Evolutionary conservation across 768 basidiomycete genomes (phyloP).

Genomic region (Suillus paluster): DNA sequence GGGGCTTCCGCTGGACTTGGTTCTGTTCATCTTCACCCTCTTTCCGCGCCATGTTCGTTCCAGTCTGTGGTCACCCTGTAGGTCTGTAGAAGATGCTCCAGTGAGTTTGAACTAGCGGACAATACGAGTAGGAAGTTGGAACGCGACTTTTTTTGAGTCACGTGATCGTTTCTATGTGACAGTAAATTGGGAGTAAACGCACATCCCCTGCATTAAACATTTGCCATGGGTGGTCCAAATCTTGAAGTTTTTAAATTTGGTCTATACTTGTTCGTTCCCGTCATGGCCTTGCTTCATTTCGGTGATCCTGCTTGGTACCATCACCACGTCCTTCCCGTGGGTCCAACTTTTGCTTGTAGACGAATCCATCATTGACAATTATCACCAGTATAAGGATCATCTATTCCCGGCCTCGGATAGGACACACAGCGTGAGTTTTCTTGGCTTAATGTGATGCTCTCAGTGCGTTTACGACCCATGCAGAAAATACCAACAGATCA

Average conservation of each 20-base stretch:
- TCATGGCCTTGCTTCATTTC: constrained; percentile 80
- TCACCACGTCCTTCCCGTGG: constrained; percentile 74
- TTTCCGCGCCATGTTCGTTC: not conserved
- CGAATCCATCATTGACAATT: not conserved
- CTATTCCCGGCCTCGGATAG: constrained; percentile 69
- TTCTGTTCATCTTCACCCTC: not conserved
- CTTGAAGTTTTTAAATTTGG: constrained; percentile 92
- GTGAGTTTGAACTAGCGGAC: not conserved
- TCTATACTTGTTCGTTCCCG: constrained; percentile 84
- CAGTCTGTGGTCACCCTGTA: not conserved
- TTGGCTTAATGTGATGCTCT: not conserved
- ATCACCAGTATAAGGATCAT: constrained; percentile 66
- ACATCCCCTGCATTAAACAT: not conserved
- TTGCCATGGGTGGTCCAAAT: constrained; percentile 71
- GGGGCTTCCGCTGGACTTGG: not conserved
- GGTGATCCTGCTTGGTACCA: constrained; percentile 90
- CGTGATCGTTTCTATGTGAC: not conserved
- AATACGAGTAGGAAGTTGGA: not conserved
- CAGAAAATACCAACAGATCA: constrained; percentile 72
- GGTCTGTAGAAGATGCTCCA: not conserved
- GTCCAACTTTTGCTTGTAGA: constrained; percentile 21
- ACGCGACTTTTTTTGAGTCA: not conserved
- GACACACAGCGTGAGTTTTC: constrained; percentile 49
- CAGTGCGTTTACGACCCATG: constrained; percentile 5
- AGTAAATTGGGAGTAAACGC: not conserved